These are phyloP conservation scores for Botrytis galanthina DNA, from an alignment of 2,329 filamentous ascomycete species.

Conservation along the genomic window DNA sequence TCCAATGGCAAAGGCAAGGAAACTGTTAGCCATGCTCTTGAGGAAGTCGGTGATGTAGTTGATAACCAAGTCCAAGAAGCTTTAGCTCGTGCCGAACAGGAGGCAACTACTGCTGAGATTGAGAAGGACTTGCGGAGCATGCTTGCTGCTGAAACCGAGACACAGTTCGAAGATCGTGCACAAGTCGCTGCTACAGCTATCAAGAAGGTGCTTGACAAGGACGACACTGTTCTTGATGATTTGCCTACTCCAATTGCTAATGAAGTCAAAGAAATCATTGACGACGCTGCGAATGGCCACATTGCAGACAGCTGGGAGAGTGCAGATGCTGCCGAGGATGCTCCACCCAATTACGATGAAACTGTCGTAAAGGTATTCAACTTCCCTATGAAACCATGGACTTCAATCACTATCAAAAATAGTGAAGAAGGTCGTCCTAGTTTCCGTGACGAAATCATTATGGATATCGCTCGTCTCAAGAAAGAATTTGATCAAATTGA, in stretches of 20 bases:
- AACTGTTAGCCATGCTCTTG: slow-evolving; percentile 64
- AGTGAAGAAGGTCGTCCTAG: slow-evolving; percentile 55
- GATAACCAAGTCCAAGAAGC: slow-evolving; percentile 41
- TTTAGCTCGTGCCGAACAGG: slow-evolving; percentile 50
- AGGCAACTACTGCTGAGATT: slow-evolving; percentile 50
- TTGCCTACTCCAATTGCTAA: slow-evolving; percentile 53
- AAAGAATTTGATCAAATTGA: slow-evolving; percentile 98
- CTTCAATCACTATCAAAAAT: slow-evolving; percentile 74
- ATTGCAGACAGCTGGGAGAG: slow-evolving; percentile 92
- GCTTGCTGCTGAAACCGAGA: slow-evolving; percentile 51
- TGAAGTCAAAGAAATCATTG: slow-evolving; percentile 56
- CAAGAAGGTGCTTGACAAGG: slow-evolving; percentile 54
- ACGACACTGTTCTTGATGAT: slow-evolving; percentile 55
- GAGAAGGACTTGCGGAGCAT: slow-evolving; percentile 50
- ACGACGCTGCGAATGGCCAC: slow-evolving; percentile 52
- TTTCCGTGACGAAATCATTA: slow-evolving; percentile 76
- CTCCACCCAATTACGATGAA: slow-evolving; percentile 62
- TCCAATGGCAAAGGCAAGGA: slow-evolving; percentile 46
- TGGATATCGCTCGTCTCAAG: slow-evolving; percentile 91
- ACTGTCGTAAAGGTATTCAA: slow-evolving; percentile 79
- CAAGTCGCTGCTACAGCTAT: slow-evolving; percentile 48
- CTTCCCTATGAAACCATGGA: slow-evolving; percentile 95
- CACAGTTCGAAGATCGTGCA: slow-evolving; percentile 53
- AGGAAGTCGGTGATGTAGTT: slow-evolving; percentile 13
- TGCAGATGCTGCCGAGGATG: slow-evolving; percentile 64